Evolutionary conservation across 2,329 filamentous ascomycete genomes (phyloP).

Genomic region (Ascochyta pisi): DNA sequence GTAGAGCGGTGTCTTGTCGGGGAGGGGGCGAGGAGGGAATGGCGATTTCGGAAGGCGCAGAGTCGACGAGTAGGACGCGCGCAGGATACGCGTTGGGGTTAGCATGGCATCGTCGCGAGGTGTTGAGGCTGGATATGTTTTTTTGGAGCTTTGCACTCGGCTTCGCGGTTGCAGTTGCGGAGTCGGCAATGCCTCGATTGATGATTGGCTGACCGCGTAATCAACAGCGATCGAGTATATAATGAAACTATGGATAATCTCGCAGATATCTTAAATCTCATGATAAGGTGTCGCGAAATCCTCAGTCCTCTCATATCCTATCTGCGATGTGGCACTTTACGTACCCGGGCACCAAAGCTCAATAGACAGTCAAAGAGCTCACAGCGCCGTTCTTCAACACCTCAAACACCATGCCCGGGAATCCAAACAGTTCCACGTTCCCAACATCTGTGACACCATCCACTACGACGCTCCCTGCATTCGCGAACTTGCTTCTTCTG

Average conservation of each 20-base stretch:
- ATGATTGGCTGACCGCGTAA: slow-evolving; percentile 14
- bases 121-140: slow-evolving; percentile 18
- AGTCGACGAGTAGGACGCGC: slow-evolving; percentile 54
- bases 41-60: slow-evolving; percentile 57
- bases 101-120: slow-evolving; percentile 48
- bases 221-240: neutral
- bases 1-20: slow-evolving; percentile 54
- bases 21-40: slow-evolving; percentile 56
- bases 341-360: slow-evolving; percentile 31
- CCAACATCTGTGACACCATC: slow-evolving; percentile 61
- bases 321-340: neutral
- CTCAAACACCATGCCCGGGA: slow-evolving; percentile 93
- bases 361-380: slow-evolving; percentile 89
- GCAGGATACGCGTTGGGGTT: slow-evolving; percentile 46
- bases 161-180: slow-evolving; percentile 2
- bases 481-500: slow-evolving; percentile 44
- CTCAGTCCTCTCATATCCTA: neutral
- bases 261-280: neutral
- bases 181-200: slow-evolving; percentile 24
- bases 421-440: slow-evolving; percentile 88
- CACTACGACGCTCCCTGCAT: slow-evolving; percentile 48
- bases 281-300: neutral
- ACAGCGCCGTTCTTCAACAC: slow-evolving; percentile 92
- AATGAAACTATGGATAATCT: neutral
- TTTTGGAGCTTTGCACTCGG: slow-evolving; percentile 19